Base-by-base conservation (phyloP, 441 rosid species). In the Rhodomyrtus psidioides region DNA sequence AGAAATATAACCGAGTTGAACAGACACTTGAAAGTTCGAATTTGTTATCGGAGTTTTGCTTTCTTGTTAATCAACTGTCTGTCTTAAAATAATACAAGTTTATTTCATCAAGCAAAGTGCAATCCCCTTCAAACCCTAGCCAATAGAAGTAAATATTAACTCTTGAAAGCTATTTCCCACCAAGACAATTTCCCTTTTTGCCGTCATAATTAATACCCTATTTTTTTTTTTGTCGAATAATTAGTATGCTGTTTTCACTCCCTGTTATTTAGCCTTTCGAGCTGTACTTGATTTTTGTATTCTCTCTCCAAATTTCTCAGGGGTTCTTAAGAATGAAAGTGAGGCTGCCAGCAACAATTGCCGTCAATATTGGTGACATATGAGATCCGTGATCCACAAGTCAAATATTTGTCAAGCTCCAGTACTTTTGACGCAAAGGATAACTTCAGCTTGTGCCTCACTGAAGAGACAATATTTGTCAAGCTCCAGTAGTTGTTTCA, bases 331-430 rank as follows among this genome's bases (percentile, higher is more conserved):
- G 34, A 65, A 65, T 65, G 46, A 46, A 65, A 34, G 79, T 10
- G 15, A 65, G 16, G 79, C 46, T 65, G 46, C 46, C 30, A 8
- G 75, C 24, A 30, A 62, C 76, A 86, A 86, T 85, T 88, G 83
- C 81, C 83, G 55, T 86, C 89, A 82, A 15, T 21, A 21, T 19
- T 65, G 19, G 39, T 84, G 76, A 82, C 27, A 49, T 13, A 42
- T 10, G 51, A 84, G 85, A 34, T 87, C 83, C 89, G 89, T 89
- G 89, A 87, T 85, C 87, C 76, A 49, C 82, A 89, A 90, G 90
- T 84, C 23, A 57, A 57, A 8, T 12, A 27, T 82, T 75, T 82
- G 82, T 82, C 65, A 53, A 65, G 62, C 86, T 58, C 17, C 86
- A n/a, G 54, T n/a, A 75, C 49, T 42, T 75, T 75, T 54, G 34